phyloP scores from a whole-genome alignment of 495 filamentous ascomycete species.

The Penicillium riverlandense region DNA sequence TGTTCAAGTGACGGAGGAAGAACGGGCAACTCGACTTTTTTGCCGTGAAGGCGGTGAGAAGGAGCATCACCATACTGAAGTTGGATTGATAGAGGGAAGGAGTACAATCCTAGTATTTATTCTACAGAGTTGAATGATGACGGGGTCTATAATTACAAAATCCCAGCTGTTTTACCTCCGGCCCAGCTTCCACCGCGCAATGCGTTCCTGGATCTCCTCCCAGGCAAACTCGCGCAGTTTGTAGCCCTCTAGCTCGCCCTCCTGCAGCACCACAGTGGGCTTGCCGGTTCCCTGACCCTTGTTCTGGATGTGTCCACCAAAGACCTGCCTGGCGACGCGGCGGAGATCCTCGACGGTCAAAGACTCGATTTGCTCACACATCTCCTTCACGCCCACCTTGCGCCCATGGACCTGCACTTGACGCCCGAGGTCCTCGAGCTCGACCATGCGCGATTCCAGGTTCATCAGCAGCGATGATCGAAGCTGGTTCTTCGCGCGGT shows the following conservation, averaged over 20 bases:
- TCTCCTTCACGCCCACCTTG: constrained; percentile 86
- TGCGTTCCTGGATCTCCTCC: constrained; percentile 82
- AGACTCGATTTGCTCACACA: constrained; percentile 79
- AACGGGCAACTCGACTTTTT: constrained; percentile 36
- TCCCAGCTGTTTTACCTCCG: constrained; percentile 39
- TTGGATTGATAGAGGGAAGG: no score
- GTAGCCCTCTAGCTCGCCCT: constrained; percentile 46
- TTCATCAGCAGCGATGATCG: constrained; percentile 92
- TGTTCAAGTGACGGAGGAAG: constrained; percentile 21
- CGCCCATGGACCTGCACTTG: constrained; percentile 93
- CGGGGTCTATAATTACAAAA: constrained; percentile 19
- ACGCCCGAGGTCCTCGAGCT: constrained; percentile 93
- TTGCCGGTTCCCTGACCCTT: constrained; percentile 72
- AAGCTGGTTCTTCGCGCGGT: constrained; percentile 97
- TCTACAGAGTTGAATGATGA: constrained; percentile 15
- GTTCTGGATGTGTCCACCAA: constrained; percentile 73
- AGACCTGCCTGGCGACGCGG: constrained; percentile 73
- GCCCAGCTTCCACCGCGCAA: constrained; percentile 78
- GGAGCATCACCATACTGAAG: constrained; percentile 8
- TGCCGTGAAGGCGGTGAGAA: constrained; percentile 40
- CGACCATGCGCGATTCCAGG: constrained; percentile 93
- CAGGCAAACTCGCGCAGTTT: constrained; percentile 55
- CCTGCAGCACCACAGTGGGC: constrained; percentile 93
- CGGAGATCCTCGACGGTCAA: constrained; percentile 77
- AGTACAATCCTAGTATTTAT: neutral